Conservation (phyloP, 441 rosid genomes). For the Syzygium syzygioides region DNA sequence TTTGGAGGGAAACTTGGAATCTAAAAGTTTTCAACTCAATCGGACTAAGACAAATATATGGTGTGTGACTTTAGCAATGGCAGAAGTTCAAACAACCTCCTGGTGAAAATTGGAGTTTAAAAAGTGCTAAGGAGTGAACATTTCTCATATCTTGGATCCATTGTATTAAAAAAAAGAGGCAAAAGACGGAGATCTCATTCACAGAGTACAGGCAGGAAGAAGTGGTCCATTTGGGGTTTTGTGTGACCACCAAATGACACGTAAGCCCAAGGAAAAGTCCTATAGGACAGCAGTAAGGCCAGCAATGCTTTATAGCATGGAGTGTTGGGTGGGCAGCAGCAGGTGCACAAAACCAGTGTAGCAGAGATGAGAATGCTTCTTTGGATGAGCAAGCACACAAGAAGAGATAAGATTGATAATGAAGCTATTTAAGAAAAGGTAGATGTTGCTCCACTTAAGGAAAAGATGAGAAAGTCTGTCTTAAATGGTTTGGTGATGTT, state of each 20-base stretch:
- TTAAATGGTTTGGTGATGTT: background rate
- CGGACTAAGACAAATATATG: background rate
- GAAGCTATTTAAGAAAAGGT: background rate
- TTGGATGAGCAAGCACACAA: background rate
- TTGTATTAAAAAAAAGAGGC: background rate
- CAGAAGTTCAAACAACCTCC: background rate
- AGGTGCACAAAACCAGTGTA: background rate
- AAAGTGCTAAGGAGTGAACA: background rate
- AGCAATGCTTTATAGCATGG: background rate
- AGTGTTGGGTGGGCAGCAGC: background rate
- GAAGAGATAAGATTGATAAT: background rate
- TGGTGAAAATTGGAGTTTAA: background rate
- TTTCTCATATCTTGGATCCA: background rate
- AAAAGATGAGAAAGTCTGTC: background rate
- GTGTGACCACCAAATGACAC: background rate
- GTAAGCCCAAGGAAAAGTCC: background rate
- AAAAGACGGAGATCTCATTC: background rate
- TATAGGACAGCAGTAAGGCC: background rate
- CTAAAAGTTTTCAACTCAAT: background rate
- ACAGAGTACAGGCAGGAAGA: background rate
- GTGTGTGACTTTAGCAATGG: background rate
- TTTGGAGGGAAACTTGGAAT: background rate
- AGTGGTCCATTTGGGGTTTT: background rate
- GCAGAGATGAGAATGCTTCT: background rate
- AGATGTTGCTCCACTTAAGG: background rate